Evolutionary conservation across 2,329 filamentous ascomycete species (phyloP).

Genomic region (Cordyceps sp.): DNA sequence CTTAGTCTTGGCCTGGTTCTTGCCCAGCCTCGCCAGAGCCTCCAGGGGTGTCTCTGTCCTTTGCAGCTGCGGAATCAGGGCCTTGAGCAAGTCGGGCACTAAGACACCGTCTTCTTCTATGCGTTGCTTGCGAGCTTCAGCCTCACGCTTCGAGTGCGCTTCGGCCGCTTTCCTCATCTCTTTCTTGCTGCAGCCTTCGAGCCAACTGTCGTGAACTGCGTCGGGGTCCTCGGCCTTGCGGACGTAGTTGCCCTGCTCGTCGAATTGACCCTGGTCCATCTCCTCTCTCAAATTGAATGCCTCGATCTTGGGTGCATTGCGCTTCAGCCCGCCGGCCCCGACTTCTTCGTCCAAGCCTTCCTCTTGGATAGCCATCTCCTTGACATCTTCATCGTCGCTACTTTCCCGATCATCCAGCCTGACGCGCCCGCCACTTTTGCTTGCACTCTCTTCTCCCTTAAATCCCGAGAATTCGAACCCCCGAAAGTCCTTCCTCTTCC

Average conservation of each 20-base stretch:
- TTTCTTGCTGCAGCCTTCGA: conserved; percentile 84
- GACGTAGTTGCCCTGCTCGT: conserved; percentile 80
- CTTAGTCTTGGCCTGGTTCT: conserved; percentile 42
- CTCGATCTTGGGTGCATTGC: conserved; percentile 83
- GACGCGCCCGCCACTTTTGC: conserved; percentile 59
- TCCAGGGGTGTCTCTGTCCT: conserved; percentile 76
- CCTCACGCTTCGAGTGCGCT: conserved; percentile 72
- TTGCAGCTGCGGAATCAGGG: conserved; percentile 58
- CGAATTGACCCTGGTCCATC: conserved; percentile 83
- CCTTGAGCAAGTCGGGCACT: conserved; percentile 55
- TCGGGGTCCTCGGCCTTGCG: conserved; percentile 81
- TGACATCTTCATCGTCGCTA: conserved; percentile 49
- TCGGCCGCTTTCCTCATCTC: conserved; percentile 79
- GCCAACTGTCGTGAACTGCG: conserved; percentile 79
- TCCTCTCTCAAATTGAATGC: conserved; percentile 89
- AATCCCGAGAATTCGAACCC: conserved; percentile 49
- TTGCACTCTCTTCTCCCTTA: conserved; percentile 59
- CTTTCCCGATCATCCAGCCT: conserved; percentile 38
- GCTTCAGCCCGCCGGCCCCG: conserved; percentile 78
- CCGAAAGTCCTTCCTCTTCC: conserved; percentile 44
- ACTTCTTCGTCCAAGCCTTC: conserved; percentile 76
- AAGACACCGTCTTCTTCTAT: conserved; percentile 59
- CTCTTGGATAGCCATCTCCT: conserved; percentile 54
- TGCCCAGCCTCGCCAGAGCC: conserved; percentile 67
- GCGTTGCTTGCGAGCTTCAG: conserved; percentile 54